phyloP scores from a whole-genome alignment of 1,284 basidiomycete genomes.

The Macrocystidia cucumis region DNA sequence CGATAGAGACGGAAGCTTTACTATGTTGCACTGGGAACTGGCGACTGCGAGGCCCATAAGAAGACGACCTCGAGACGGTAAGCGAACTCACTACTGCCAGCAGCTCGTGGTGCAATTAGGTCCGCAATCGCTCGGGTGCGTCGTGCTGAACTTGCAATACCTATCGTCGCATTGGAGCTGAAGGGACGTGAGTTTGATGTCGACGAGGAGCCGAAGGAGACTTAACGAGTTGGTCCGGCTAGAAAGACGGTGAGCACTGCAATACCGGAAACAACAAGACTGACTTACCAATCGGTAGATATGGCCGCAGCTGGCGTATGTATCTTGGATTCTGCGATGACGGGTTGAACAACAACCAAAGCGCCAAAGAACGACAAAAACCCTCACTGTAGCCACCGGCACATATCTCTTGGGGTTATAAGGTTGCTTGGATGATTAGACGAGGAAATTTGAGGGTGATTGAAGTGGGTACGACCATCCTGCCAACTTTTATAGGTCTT shows the following conservation, averaged over 20 bases:
- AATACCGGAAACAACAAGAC: conserved; percentile 1
- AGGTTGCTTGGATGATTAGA: too few relatives aligned
- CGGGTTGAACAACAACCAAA: conserved; percentile 3
- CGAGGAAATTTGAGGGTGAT: too few relatives aligned
- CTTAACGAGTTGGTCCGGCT: conserved; percentile 54
- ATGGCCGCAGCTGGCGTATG: conserved; percentile 50
- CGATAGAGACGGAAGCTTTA: too few relatives aligned
- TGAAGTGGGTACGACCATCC: too few relatives aligned
- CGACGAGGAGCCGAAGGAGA: conserved; percentile 7
- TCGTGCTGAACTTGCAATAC: conserved; percentile 63
- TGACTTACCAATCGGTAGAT: conserved; percentile 42
- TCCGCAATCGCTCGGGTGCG: conserved; percentile 52
- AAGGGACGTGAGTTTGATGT: conserved; percentile 5
- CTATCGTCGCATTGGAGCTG: conserved; percentile 49
- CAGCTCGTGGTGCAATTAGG: conserved; percentile 54
- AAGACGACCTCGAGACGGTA: conserved; percentile 4
- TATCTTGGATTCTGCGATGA: conserved; percentile 35
- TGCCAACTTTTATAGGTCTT: too few relatives aligned
- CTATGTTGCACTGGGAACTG: conserved; percentile 56
- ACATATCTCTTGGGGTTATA: conserved; percentile 30
- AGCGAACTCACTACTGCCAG: conserved; percentile 63
- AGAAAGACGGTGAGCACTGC: conserved; percentile 9
- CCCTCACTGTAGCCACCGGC: conserved; percentile 50
- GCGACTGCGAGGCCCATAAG: conserved; percentile 32
- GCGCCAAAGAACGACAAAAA: conserved; percentile 7